Evolutionary conservation across 2,329 filamentous ascomycete genomes (phyloP), one percentile per base, ranked within the genome.

Genomic region (Achaetomium macrosporum): DNA sequence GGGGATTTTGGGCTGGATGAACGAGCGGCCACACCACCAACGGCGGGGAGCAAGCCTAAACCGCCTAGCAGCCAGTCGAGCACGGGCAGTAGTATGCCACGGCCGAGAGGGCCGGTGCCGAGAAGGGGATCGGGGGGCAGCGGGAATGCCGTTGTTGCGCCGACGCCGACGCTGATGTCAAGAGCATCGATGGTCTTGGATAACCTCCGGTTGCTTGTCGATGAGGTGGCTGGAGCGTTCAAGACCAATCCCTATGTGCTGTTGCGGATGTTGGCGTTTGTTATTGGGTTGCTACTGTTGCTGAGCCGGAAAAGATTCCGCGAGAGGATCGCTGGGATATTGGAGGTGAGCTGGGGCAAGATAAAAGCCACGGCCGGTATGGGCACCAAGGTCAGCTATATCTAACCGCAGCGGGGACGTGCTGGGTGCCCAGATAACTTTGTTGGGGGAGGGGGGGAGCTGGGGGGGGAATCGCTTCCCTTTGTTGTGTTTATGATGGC

Each of bases 331-430:
- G 78, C 83, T 66, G 78, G 84, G 51, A 74, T 90, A 36, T 65
- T 95, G 41, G 80, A 79, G 37, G 75, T 78, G 29, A 83, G 83
- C 10, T 95, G 90, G 90, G 79, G 81, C 50, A 96, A 95, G 72
- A 73, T 96, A 39, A 83, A 81, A 66, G 79, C 83, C 42, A 97
- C 93, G 0, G 85, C 92, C 5, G 91, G 91, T 1, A 97, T 97
- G 92, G 93, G 92, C 2, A 88, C 95, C 58, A 97, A 96, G 74
- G 91, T 97, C 64, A 95, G 88, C 68, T 97, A 97, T 72, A 95
- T 99, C 55, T 97, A 71, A 42, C 15, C 35, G 35, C 40, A 15
- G 29, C 20, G 4, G 42, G 51, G 44, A 29, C 25, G 29, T 42
- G 40, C 42, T 6, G 16, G 11, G 12, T 51, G 46, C 47, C 25